These are phyloP conservation scores for Coccomyxa subellipsoidea DNA, from an alignment of 163 green algal genomes.

Conservation along the genomic window DNA sequence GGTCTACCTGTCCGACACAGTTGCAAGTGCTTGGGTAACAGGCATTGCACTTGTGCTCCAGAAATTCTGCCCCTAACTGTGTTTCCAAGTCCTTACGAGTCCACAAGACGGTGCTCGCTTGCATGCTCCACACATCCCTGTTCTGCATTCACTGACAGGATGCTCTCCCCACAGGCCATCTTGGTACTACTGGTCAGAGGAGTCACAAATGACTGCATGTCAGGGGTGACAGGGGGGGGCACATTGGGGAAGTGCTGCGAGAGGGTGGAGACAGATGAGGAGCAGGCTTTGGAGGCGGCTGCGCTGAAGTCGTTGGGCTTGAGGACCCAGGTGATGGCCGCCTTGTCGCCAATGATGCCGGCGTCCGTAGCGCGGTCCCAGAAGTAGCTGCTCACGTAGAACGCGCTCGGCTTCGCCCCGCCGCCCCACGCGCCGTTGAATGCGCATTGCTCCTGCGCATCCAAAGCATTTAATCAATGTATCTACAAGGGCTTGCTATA, in stretches of 20 bases:
- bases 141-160: too few relatives aligned
- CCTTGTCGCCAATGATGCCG: conserved; percentile 65
- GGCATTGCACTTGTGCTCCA: too few relatives aligned
- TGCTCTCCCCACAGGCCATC: too few relatives aligned
- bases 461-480: not conserved
- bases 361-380: conserved; percentile 87
- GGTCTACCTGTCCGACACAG: too few relatives aligned
- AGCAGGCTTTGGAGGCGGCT: conserved; percentile 70
- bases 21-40: too few relatives aligned
- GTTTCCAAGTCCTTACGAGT: too few relatives aligned
- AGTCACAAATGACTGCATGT: too few relatives aligned
- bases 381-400: conserved; percentile 96
- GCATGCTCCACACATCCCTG: too few relatives aligned
- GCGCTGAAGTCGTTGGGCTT: conserved; percentile 63
- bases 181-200: too few relatives aligned
- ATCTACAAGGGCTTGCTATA: too few relatives aligned
- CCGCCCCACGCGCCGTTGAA: conserved; percentile 90
- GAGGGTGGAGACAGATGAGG: conserved; percentile 41
- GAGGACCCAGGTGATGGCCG: conserved; percentile 50
- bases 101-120: too few relatives aligned
- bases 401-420: conserved; percentile 46
- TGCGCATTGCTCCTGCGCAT: conserved; percentile 57
- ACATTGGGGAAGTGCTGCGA: conserved; percentile 37
- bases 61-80: too few relatives aligned
- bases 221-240: not conserved